These are phyloP conservation scores for Populus alba DNA, from an alignment of 345 rosid species.

Conservation along the genomic window DNA sequence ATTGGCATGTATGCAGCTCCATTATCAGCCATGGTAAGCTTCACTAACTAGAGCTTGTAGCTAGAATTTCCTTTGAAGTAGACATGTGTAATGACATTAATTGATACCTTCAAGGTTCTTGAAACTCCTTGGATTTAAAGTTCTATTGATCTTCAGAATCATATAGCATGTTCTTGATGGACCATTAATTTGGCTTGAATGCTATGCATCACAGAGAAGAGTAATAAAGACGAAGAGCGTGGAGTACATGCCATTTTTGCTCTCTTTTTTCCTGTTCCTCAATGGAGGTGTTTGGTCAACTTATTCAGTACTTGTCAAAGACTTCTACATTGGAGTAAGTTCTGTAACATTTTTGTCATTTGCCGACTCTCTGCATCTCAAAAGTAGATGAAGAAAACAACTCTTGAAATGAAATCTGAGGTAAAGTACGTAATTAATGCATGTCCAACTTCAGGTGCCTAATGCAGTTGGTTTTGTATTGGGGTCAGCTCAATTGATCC, in stretches of 20 bases:
- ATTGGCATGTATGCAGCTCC: slow-evolving; percentile 66
- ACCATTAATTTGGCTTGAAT: background rate
- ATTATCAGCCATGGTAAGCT: slow-evolving; percentile 61
- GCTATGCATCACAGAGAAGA: slow-evolving; percentile 2
- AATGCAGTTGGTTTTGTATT: slow-evolving; percentile 44
- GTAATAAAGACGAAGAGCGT: slow-evolving; percentile 30
- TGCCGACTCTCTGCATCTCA: too few species aligned
- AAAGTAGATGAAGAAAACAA: too few species aligned
- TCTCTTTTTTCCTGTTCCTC: slow-evolving; percentile 20
- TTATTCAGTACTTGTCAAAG: slow-evolving; percentile 15
- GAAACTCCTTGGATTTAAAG: too few species aligned
- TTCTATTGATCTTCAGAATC: too few species aligned
- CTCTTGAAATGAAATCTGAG: too few species aligned
- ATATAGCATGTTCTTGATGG: background rate
- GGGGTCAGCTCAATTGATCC: slow-evolving; percentile 50
- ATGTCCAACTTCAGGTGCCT: slow-evolving; percentile 41
- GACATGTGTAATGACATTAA: background rate
- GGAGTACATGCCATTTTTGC: slow-evolving; percentile 28
- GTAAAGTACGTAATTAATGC: too few species aligned
- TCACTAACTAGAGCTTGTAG: background rate
- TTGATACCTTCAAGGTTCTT: too few species aligned
- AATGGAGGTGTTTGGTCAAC: slow-evolving; percentile 23
- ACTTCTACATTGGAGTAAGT: slow-evolving; percentile 32
- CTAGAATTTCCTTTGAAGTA: background rate
- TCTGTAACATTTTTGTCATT: background rate